Evolutionary conservation across 2,329 filamentous ascomycete genomes (phyloP).

Genomic region (Penicillium sp.): DNA sequence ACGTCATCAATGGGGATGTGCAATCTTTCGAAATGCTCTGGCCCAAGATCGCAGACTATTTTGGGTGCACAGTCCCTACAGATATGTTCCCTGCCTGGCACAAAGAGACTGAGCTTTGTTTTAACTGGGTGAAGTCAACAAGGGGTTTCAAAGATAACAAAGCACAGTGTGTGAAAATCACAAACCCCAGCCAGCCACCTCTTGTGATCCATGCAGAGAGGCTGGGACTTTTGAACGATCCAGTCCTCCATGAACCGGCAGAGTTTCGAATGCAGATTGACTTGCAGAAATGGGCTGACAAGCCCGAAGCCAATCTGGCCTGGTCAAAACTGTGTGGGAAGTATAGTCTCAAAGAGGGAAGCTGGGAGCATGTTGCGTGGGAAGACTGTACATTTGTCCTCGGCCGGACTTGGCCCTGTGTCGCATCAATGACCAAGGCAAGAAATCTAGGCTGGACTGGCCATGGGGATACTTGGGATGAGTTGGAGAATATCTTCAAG

Average conservation of each 20-base stretch:
- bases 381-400: constrained; percentile 45
- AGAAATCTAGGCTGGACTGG: constrained; percentile 47
- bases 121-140: too few species aligned
- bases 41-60: constrained; percentile 40
- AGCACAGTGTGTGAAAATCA: constrained; percentile 3
- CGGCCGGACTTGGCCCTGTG: constrained; percentile 34
- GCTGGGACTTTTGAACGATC: constrained; percentile 21
- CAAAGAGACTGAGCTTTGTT: too few species aligned
- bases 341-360: constrained; percentile 38
- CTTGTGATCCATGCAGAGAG: constrained; percentile 13
- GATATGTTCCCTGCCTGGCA: constrained; percentile 23
- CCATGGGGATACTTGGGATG: constrained; percentile 40
- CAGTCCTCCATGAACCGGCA: constrained; percentile 1
- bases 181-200: constrained; percentile 7
- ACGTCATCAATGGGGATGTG: constrained; percentile 42
- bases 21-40: constrained; percentile 42
- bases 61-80: constrained; percentile 32
- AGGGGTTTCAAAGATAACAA: constrained; percentile 12
- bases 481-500: constrained; percentile 37
- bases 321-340: constrained; percentile 39
- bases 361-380: constrained; percentile 48
- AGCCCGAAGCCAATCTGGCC: constrained; percentile 37
- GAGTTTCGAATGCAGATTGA: constrained; percentile 34
- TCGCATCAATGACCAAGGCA: constrained; percentile 46
- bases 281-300: constrained; percentile 43